Evolutionary conservation across 192 early-diverging fungal genomes (phyloP), one percentile per base, ranked within the genome.

Genomic region (Coemansia sp.): DNA sequence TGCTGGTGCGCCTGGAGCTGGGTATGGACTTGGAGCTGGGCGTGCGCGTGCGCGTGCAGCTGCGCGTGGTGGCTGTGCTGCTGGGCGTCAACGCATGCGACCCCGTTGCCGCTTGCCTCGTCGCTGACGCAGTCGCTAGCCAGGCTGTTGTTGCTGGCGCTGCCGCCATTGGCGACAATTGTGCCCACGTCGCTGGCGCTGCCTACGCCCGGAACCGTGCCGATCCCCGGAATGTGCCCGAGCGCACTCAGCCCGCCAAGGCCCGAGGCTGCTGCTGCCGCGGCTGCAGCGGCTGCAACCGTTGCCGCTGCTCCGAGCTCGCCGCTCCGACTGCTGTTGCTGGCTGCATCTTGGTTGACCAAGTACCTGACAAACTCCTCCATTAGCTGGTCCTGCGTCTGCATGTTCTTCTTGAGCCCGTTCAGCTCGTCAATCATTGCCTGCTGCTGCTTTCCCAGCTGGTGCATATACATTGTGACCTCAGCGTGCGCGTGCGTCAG

Each of bases 381-480:
- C 67, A 77, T 77, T 18, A 77, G 52, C 53, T 77, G 74, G 50
- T 77, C 74, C 52, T 77, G 74, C 8, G 68, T 70, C 43, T 77
- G 74, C 68, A 77, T 77, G 59, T 70, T 77, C 51, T 77, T 77
- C 34, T 77, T 77, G 13, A 77, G 68, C 4, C 64, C 68, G 60
- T 70, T 70, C 15, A 77, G 52, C 53, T 77, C 74, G 32, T 77
- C 68, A n/a, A 70, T 48, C 64, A 77, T 77, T 9, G 36, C 63
- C 46, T 77, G 74, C 56, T 77, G 74, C 49, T 70, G 68, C 57
- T 70, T 77, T 53, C 68, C 60, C 30, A 77, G 68, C 56, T 77
- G 68, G 53, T 77, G 67, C 68, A 77, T 77, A 41, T 77, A 77
- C 68, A 77, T 70, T 29, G 74, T 67, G 19, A 77, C 68, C 38